Percentiles rank a stretch among this genome's conserved stretches.
Conservation (phyloP, 2,329 filamentous ascomycete genomes). For the Albophoma yamanashiensis region DNA sequence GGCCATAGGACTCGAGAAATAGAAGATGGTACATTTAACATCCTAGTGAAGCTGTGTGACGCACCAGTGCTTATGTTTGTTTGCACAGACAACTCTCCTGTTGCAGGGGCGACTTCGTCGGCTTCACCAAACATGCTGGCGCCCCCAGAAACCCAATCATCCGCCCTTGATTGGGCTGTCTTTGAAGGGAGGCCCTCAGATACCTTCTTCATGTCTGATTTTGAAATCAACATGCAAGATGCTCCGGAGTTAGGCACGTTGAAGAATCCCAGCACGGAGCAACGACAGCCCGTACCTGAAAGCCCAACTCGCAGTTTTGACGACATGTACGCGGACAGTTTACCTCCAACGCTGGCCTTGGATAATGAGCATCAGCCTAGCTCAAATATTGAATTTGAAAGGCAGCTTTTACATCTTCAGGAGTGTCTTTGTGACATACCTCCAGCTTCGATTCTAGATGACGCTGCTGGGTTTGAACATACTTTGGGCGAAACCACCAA, state of each 20-base stretch:
- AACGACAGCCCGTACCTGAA: background rate
- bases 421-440: background rate
- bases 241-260: background rate
- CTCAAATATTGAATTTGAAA: background rate
- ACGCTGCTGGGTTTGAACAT: background rate
- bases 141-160: background rate
- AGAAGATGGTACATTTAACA: background rate
- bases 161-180: background rate
- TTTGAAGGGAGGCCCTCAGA: background rate
- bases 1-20: background rate
- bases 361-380: background rate
- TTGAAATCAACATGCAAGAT: background rate
- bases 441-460: background rate
- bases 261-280: background rate
- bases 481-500: background rate
- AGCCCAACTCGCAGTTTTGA: background rate
- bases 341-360: background rate
- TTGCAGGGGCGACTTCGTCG: background rate
- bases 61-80: background rate
- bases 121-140: background rate
- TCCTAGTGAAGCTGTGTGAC: too few species aligned
- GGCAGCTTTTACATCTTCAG: constrained; percentile 1
- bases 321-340: background rate
- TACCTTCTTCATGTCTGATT: background rate
- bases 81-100: background rate